A percentile compares a stretch with the other conserved stretches of the same genome.
These are phyloP conservation scores for Trichosporon asahii DNA, from an alignment of 1,284 basidiomycete genomes.

Conservation along the genomic window DNA sequence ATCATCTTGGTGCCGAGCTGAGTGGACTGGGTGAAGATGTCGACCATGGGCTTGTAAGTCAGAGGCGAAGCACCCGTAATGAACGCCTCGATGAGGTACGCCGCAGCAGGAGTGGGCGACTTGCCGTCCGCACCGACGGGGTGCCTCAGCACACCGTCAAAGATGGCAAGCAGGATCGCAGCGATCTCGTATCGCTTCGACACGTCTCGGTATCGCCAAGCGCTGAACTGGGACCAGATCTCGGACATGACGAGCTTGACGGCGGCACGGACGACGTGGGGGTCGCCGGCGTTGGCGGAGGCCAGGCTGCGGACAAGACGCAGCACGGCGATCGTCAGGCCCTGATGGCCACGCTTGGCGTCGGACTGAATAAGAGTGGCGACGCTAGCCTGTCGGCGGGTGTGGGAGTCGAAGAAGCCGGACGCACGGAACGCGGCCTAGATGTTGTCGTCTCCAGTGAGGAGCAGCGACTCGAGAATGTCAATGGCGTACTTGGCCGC, in stretches of 20 bases:
- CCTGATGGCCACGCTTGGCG: conserved; percentile 34
- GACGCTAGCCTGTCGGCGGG: conserved; percentile 32
- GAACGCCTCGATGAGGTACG: conserved; percentile 37
- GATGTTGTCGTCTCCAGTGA: conserved; percentile 28
- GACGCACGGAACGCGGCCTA: conserved; percentile 39
- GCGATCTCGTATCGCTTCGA: conserved; percentile 38
- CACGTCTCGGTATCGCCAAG: conserved; percentile 41
- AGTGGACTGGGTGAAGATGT: conserved; percentile 36
- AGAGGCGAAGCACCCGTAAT: conserved; percentile 36
- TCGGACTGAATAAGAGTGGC: conserved; percentile 35
- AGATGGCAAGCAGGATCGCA: conserved; percentile 30
- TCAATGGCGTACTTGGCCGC: conserved; percentile 33
- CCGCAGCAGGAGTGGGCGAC: conserved; percentile 30
- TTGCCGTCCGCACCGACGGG: conserved; percentile 28
- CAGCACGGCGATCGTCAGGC: conserved; percentile 35
- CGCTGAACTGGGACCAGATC: conserved; percentile 40
- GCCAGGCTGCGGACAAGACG: conserved; percentile 37
- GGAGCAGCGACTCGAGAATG: conserved; percentile 36
- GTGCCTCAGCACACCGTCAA: conserved; percentile 35
- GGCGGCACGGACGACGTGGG: conserved; percentile 34
- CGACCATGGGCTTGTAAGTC: conserved; percentile 43
- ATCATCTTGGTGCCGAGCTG: conserved; percentile 29
- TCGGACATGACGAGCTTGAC: conserved; percentile 38
- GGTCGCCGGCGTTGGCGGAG: conserved; percentile 22
- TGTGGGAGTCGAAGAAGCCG: conserved; percentile 39